Base-by-base conservation (phyloP, 495 filamentous ascomycete species). In the Penicillium verhagenii region DNA sequence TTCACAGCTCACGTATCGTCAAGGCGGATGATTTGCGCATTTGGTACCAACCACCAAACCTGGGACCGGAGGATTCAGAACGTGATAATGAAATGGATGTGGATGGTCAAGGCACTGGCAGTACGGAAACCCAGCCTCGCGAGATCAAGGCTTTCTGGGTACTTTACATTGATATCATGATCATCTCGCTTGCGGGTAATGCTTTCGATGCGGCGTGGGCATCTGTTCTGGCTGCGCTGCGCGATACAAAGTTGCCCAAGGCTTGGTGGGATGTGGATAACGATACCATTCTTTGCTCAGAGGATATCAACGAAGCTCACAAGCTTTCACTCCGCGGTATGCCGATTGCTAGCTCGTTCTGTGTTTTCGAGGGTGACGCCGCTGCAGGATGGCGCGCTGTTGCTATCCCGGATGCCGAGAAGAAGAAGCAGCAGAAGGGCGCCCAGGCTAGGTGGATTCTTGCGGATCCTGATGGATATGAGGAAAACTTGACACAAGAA, bases 151-250 rank as follows among this genome's bases (percentile, higher is more conserved):
- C 85, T 5, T 97, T 91, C 67, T 98, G 93, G 93, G 85, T 87
- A 9, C 83, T 98, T 3, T 96, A 96, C 63, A 91, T 98, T 55
- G 91, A 96, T 70, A 70, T 96, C 21, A 80, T 96, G 65, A 90
- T 95, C 66, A 85, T 97, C 50, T 93, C 90, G 0, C 82, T 96
- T 13, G 92, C 95, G 47, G 93, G 93, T 0, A 95, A 92, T 63
- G 82, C 90, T 13, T 91, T 97, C 60, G 92, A 97, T 57, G 88
- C 87, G 2, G 89, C 90, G 1, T 97, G 92, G 93, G 80, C 85
- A 0, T 85, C 91, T 11, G 79, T 96, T 4, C 58, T 96, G 31
- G 86, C 91, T 19, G 94, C 94, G n/a, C 72, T 98, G 47, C 76
- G 77, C 21, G 82, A 93, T 69, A 92, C 89, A 2, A 80, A 75